Evolutionary conservation across 345 rosid species (phyloP).

Genomic region (Mallotus nudiflorus): DNA sequence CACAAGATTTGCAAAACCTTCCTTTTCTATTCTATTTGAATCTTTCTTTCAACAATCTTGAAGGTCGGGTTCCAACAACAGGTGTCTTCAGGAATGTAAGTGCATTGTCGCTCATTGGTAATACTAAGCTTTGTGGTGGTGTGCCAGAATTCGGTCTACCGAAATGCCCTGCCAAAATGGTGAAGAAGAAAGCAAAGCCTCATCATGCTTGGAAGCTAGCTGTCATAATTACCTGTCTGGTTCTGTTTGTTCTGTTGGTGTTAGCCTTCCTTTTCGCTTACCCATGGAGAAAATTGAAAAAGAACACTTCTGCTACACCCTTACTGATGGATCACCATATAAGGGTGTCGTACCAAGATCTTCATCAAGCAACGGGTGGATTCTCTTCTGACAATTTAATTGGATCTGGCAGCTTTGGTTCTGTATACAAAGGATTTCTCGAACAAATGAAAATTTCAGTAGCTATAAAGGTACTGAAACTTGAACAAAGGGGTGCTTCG

Average conservation of each 20-base stretch:
- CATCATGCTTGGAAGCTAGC: background rate
- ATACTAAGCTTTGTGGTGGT: constrained; percentile 10
- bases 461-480: constrained; percentile 21
- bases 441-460: background rate
- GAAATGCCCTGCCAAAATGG: background rate
- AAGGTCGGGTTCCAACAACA: constrained; percentile 12
- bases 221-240: background rate
- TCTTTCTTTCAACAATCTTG: constrained; percentile 18
- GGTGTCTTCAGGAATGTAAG: constrained; percentile 8
- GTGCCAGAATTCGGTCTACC: background rate
- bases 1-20: background rate
- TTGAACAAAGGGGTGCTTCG: constrained; percentile 2
- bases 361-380: background rate
- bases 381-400: constrained; percentile 4
- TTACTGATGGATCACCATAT: background rate
- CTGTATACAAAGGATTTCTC: constrained; percentile 14
- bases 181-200: background rate
- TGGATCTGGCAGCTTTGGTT: constrained; percentile 13
- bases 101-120: background rate
- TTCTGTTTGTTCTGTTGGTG: background rate
- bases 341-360: background rate
- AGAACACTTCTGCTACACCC: background rate
- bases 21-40: background rate
- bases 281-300: background rate
- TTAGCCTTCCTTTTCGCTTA: background rate